Evolutionary conservation across 768 basidiomycete species (phyloP), one percentile per base, ranked within the genome.

Genomic region (Lentinula sp.): DNA sequence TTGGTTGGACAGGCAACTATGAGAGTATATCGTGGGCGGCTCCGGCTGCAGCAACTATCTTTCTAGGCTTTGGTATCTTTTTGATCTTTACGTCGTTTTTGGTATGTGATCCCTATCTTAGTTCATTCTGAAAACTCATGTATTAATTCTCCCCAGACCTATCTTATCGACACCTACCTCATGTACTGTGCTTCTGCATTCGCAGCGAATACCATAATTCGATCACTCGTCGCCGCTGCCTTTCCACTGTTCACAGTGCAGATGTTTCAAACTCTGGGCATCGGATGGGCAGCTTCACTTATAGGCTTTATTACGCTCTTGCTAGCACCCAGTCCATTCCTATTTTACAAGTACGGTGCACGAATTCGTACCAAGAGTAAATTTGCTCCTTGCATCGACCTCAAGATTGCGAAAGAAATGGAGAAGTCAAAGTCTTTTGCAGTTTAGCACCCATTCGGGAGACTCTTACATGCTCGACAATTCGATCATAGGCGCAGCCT

Each of bases 331-430:
- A 82, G 79, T 53, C 88, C 88, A 0, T 85, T 87, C 73, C 66
- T 88, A 37, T 90, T 91, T 75, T 87, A 85, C 72, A 81, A 80
- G 58, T 90, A 84, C 69, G 88, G 90, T 2, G 70, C 82, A 1
- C 67, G 66, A 33, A 83, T 91, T 57, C 76, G 89, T 8, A 67
- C 72, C 13, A 74, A 75, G 60, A 86, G 85, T 64, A 81, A 72
- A 61, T 87, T 83, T 64, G 84, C 86, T 0, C 81, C 81, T 13
- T 81, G 80, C 62, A 67, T 77, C 45, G 78, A 79, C 68, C 68
- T 79, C 7, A 70, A 73, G 62, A 78, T 80, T 16, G 77, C 77
- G 0, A 70, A 73, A 64, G 32, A 51, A n/a, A n/a, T 51, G 63
- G 12, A 76, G 54, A 23, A 53, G 18, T 23, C 46, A 20, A 48